These are phyloP conservation scores for Eucalyptus pumila DNA, from an alignment of 345 rosid genomes.

Conservation along the genomic window DNA sequence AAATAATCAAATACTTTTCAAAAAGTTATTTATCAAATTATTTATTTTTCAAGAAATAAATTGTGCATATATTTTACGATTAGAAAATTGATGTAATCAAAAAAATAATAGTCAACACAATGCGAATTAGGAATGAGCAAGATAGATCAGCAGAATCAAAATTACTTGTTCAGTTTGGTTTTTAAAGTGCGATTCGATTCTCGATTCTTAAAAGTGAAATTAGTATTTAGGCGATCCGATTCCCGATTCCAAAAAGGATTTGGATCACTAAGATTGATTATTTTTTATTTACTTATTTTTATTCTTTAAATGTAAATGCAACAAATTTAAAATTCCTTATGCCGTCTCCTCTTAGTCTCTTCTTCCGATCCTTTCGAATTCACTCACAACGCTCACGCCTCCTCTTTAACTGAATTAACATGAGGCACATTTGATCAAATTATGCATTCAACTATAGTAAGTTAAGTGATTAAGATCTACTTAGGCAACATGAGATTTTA, in stretches of 20 bases:
- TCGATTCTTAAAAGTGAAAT: accelerated
- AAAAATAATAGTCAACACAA: background rate
- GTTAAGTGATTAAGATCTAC: no score
- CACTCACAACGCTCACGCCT: background rate
- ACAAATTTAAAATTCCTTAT: no score
- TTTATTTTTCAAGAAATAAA: no score
- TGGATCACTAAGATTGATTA: accelerated
- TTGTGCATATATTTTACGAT: no score
- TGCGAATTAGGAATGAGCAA: accelerated
- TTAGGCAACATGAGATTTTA: no score
- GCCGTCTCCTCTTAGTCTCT: accelerated
- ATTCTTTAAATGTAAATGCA: no score
- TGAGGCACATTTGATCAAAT: no score
- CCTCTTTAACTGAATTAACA: no score
- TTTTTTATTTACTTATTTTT: no score
- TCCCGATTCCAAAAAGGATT: accelerated
- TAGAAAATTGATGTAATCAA: background rate
- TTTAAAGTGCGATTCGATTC: accelerated
- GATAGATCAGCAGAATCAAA: accelerated
- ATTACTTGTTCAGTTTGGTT: accelerated
- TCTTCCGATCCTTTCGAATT: no score
- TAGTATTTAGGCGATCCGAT: accelerated
- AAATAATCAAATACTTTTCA: background rate
- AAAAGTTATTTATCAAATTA: no score
- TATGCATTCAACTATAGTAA: no score